Evolutionary conservation across 2,329 filamentous ascomycete species (phyloP).

Genomic region (Penicillium digitatum): DNA sequence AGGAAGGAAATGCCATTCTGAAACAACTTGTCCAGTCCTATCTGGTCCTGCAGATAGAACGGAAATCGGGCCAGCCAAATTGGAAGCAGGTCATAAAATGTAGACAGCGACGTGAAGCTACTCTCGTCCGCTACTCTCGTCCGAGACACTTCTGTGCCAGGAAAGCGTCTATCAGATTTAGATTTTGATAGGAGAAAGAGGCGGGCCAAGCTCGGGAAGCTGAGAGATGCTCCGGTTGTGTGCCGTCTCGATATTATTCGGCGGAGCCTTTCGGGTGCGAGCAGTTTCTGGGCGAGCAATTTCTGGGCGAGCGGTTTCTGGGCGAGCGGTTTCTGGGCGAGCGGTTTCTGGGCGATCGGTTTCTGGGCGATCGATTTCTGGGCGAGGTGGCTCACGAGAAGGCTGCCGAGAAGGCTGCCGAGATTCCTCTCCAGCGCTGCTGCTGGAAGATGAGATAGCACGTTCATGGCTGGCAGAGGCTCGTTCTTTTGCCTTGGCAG

Average conservation of each 20-base stretch:
- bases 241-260: constrained; percentile 33
- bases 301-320: constrained; percentile 24
- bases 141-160: not conserved
- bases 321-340: constrained; percentile 31
- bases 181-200: constrained; percentile 48
- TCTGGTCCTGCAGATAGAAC: constrained; percentile 3
- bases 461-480: constrained; percentile 48
- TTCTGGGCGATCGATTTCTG: constrained; percentile 30
- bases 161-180: constrained; percentile 36
- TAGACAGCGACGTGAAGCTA: not conserved
- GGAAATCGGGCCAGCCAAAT: constrained; percentile 19
- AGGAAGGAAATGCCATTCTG: not conserved
- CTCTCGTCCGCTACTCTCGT: not conserved
- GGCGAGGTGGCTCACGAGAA: constrained; percentile 15
- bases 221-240: constrained; percentile 41
- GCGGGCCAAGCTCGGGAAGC: constrained; percentile 47
- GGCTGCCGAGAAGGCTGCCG: not conserved
- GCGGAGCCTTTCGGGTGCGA: constrained; percentile 30
- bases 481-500: constrained; percentile 16
- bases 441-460: constrained; percentile 62
- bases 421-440: constrained; percentile 44
- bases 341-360: constrained; percentile 23
- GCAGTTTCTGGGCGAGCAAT: constrained; percentile 28
- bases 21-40: constrained; percentile 1
- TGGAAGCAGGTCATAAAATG: not conserved